phyloP scores from a whole-genome alignment of 2,329 filamentous ascomycete genomes.

The Parastagonospora avenae region DNA sequence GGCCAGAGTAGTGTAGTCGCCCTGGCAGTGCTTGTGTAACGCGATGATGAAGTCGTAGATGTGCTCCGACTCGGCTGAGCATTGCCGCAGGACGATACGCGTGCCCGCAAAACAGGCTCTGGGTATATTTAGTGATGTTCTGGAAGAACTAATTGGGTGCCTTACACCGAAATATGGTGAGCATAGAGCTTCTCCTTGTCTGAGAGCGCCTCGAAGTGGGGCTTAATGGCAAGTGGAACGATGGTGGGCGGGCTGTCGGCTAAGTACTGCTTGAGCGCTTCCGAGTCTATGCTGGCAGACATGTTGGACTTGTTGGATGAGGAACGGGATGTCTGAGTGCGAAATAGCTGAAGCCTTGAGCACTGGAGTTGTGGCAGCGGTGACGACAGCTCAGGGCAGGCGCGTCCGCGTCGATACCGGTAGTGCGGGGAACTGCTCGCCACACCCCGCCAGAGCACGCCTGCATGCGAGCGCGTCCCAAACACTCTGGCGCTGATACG shows the following conservation, averaged over 20 bases:
- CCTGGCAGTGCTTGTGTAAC: slow-evolving; percentile 54
- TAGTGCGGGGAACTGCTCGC: too few relatives aligned
- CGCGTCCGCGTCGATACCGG: too few relatives aligned
- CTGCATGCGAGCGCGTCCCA: too few relatives aligned
- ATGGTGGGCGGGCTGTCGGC: slow-evolving; percentile 90
- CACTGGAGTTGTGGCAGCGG: not conserved
- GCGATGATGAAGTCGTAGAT: slow-evolving; percentile 62
- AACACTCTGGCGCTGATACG: too few relatives aligned
- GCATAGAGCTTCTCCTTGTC: slow-evolving; percentile 87
- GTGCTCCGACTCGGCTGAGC: slow-evolving; percentile 56
- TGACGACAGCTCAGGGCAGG: too few relatives aligned
- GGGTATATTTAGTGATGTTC: not conserved
- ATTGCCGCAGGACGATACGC: slow-evolving; percentile 59
- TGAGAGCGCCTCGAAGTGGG: slow-evolving; percentile 81
- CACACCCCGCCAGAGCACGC: too few relatives aligned
- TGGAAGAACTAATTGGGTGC: too few relatives aligned
- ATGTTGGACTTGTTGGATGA: slow-evolving; percentile 10
- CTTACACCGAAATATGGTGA: slow-evolving; percentile 62
- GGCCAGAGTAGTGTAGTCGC: slow-evolving; percentile 55
- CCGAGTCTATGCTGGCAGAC: slow-evolving; percentile 48
- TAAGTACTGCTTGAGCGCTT: slow-evolving; percentile 71
- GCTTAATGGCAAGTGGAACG: slow-evolving; percentile 86
- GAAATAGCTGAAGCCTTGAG: not conserved
- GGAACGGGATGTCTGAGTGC: not conserved
- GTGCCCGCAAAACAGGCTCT: slow-evolving; percentile 56